A percentile compares a stretch with the other conserved stretches of the same genome.
phyloP scores from a whole-genome alignment of 2,329 filamentous ascomycete species.

The Magnaporthiopsis incrustans region DNA sequence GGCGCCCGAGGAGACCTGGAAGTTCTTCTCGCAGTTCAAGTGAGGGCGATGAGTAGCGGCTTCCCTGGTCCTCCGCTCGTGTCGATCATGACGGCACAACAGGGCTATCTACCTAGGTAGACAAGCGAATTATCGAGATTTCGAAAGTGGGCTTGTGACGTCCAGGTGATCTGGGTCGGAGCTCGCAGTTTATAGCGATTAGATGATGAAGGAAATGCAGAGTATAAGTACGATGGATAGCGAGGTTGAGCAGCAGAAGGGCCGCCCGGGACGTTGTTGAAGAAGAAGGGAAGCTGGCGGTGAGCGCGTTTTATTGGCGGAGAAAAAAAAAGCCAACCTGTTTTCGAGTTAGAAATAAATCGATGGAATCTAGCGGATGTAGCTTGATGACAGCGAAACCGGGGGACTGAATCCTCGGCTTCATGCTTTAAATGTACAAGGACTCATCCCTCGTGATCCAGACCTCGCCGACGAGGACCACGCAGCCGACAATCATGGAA shows the following conservation, averaged over 20 bases:
- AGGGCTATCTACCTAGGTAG: too few relatives aligned
- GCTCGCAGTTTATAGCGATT: neutral
- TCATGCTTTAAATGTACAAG: neutral
- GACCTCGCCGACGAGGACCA: conserved; percentile 54
- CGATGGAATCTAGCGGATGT: neutral
- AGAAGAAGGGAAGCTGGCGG: neutral
- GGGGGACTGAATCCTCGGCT: too few relatives aligned
- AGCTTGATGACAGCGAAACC: neutral
- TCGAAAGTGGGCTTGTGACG: neutral
- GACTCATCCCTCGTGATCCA: conserved; percentile 43
- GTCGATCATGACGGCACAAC: too few relatives aligned
- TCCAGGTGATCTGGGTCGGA: neutral
- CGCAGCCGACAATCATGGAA: conserved; percentile 56
- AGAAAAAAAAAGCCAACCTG: neutral
- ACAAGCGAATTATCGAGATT: neutral
- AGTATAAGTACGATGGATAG: neutral
- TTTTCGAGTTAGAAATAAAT: neutral
- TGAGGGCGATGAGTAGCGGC: neutral
- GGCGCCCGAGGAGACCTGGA: neutral
- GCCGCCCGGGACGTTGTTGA: neutral
- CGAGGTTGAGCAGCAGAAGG: neutral
- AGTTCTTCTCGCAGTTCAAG: conserved; percentile 1
- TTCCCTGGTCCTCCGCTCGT: neutral
- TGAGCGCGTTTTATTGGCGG: neutral
- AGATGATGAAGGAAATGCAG: too few relatives aligned